phyloP scores from a whole-genome alignment of 371 early-diverging fungal genomes.

The Mortierella sp. region DNA sequence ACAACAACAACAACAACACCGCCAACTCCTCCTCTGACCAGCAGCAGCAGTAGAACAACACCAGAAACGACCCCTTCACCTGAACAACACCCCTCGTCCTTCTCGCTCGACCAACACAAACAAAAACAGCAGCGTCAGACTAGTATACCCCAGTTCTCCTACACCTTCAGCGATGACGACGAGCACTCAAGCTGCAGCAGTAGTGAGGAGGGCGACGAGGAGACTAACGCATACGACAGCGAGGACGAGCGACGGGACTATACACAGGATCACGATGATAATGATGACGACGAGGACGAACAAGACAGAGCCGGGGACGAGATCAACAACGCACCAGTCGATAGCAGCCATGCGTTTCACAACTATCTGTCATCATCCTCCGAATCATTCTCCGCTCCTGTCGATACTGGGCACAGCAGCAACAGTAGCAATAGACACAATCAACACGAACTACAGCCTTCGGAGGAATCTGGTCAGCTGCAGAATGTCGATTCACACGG shows the following conservation, averaged over 20 bases:
- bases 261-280: conserved; percentile 15
- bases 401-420: conserved; percentile 23
- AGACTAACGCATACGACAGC: conserved; percentile 22
- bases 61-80: conserved; percentile 9
- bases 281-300: conserved; percentile 9
- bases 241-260: conserved; percentile 30
- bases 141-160: conserved; percentile 40
- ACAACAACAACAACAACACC: neutral
- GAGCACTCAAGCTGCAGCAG: conserved; percentile 26
- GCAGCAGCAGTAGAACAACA: conserved; percentile 8
- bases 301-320: neutral
- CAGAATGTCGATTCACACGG: conserved; percentile 2
- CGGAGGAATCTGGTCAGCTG: conserved; percentile 15
- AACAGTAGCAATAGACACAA: neutral
- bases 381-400: conserved; percentile 40
- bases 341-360: neutral
- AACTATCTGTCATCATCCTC: conserved; percentile 7
- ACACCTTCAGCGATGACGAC: conserved; percentile 46
- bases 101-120: neutral
- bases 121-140: conserved; percentile 3
- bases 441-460: neutral
- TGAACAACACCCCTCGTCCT: neutral
- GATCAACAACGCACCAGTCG: neutral
- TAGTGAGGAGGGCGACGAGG: conserved; percentile 16
- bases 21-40: conserved; percentile 1